Evolutionary conservation across 1,139 yeast species (phyloP), one percentile per base, ranked within the genome.

Genomic region (Hyphopichia burtonii): DNA sequence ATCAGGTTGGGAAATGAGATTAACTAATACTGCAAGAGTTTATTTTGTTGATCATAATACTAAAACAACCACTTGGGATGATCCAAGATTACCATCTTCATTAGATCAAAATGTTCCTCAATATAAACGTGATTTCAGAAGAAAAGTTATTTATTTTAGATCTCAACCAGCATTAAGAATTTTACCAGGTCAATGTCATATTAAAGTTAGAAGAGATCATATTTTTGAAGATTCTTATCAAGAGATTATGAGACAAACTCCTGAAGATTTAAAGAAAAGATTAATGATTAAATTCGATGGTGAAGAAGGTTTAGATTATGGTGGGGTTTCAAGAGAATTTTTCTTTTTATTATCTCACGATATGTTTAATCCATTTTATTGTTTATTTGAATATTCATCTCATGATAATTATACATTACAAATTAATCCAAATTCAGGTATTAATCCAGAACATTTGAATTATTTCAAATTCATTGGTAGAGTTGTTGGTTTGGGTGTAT

Each of bases 1-100:
- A 41, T 83, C 93, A 41, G 99, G 99, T 42, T 93, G 99, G 99
- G 99, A 93, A 71, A 93, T 93, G 99, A 86, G 99, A 66, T 79
- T 94, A 59, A 94, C 99, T 38, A 93, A 91, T 65, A 93, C 99
- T 1, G 97, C 99, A 16, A 81, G 99, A 63, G 99, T 94, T 19
- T 93, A 93, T 66, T 93, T 93, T 66, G 99, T 93, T 50, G 99
- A 93, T 66, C 99, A 93, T 71, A 93, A 93, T 67, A 93, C 99
- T 37, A 93, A 93, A 70, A 93, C 99, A 0, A 93, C 99, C 2
- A 93, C 99, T 1, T 93, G 99, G 99, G 99, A 93, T 67, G 99
- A 93, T 63, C 99, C 99, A 50, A 83, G 99, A 63, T 77, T 93
- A 61, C 99, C 99, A 39, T 90, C 97, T 2, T 87, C 96, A 10